Base-by-base conservation (phyloP, 495 filamentous ascomycete species). In the Penicillium macrosclerotiorum region DNA sequence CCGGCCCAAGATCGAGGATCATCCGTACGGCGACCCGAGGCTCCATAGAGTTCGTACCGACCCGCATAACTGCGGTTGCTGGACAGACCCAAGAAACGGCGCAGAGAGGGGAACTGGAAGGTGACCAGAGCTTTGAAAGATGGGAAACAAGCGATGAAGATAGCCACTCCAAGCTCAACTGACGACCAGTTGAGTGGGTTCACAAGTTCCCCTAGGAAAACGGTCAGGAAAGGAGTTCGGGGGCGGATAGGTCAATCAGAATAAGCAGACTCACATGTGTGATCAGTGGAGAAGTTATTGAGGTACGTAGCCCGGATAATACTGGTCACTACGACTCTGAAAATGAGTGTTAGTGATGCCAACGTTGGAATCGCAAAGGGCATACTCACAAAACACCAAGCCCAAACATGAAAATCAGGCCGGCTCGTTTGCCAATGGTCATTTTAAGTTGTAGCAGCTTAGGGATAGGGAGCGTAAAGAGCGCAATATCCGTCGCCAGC, bases 341-440 rank as follows among this genome's bases (percentile, higher is more conserved):
- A 32, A 20, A 5, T 18, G 11, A 14, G 7, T 42, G 22, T 22
- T 1, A 32, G 4, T 19, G n/a, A 20, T 14, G 37, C 25, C 5
- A 3, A 1, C 3, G 11, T 24, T 20, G 22, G 27, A 39, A 14
- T 11, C 19, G 18, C 1, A 26, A 32, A 9, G 16, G n/a, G n/a
- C n/a, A n/a, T 14, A 54, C 63, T 55, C 25, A 67, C 63, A 67
- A 31, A 20, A 50, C 32, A n/a, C 64, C 64, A n/a, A 65, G 40
- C 16, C 56, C 48, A 38, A 67, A 68, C 39, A 68, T 32, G n/a
- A 52, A 35, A 7, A 50, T 49, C 20, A 68, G 42, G 4, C 58
- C 59, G 13, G 36, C 22, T 31, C 54, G 51, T 37, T 67, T 53
- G 9, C 42, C 37, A 13, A 16, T 18, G 6, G 61, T 50, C 9